Percentiles rank a stretch among this genome's conserved stretches.
phyloP scores from a whole-genome alignment of 345 rosid genomes.

The Carallia pectinifolia region DNA sequence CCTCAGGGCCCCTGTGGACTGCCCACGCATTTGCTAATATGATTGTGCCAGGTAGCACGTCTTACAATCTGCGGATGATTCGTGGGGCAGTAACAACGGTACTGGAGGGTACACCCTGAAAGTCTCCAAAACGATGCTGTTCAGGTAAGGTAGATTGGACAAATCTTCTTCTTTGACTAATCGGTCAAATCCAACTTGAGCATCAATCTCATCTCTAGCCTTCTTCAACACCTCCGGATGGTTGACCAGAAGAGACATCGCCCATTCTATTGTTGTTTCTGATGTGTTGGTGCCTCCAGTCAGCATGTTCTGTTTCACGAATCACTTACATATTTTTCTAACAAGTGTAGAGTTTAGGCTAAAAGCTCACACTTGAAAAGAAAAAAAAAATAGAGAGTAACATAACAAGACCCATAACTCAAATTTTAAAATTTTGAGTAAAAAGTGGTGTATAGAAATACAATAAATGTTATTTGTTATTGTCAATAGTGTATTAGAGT shows the following conservation, averaged over 20 bases:
- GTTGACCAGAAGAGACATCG: conserved; percentile 18
- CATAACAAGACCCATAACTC: too few relatives aligned
- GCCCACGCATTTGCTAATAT: conserved; percentile 21
- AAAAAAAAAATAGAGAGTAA: too few relatives aligned
- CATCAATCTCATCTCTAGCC: conserved; percentile 7
- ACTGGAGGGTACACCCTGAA: conserved; percentile 12
- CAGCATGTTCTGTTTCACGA: background rate
- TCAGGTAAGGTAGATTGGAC: conserved; percentile 14
- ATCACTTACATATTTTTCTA: too few relatives aligned
- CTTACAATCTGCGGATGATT: conserved; percentile 12
- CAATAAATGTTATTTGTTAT: too few relatives aligned
- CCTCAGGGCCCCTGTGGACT: conserved; percentile 18
- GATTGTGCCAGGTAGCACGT: background rate
- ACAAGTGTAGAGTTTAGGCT: too few relatives aligned
- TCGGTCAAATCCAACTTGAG: background rate
- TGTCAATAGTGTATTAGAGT: too few relatives aligned
- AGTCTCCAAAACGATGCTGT: conserved; percentile 10
- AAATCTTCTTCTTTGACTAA: conserved; percentile 18
- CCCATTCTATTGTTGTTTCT: conserved; percentile 22
- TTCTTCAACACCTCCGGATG: conserved; percentile 8
- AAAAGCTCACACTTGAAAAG: too few relatives aligned
- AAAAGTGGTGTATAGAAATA: too few relatives aligned
- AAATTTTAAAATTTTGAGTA: too few relatives aligned
- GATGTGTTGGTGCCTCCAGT: conserved; percentile 7
- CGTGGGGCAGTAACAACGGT: conserved; percentile 15